Percentiles rank a stretch among this genome's conserved stretches.
phyloP scores from a whole-genome alignment of 192 early-diverging fungal species.

The Chytriomyces confervae region DNA sequence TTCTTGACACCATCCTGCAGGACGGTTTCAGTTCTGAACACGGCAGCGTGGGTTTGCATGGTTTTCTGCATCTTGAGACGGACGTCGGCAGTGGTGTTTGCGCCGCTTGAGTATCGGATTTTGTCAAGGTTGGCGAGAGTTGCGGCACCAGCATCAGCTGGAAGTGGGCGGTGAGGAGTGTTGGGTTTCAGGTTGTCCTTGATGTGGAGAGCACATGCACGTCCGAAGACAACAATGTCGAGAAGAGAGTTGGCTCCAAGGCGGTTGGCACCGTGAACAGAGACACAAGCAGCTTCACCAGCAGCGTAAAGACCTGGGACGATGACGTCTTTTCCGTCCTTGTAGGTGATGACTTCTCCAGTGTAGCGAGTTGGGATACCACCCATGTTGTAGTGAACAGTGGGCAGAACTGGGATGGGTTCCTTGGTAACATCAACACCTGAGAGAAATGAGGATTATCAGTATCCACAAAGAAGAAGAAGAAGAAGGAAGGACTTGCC shows the following conservation, averaged over 20 bases:
- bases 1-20: constrained; percentile 88
- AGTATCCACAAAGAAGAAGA: background rate
- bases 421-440: constrained; percentile 99
- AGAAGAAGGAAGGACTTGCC: constrained; percentile 46
- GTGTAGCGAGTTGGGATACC: constrained; percentile 98
- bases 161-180: constrained; percentile 82
- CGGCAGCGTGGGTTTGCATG: constrained; percentile 97
- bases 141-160: constrained; percentile 82
- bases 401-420: constrained; percentile 97
- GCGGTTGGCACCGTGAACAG: constrained; percentile 98
- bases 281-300: constrained; percentile 96
- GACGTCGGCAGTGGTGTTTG: constrained; percentile 79
- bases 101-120: constrained; percentile 82
- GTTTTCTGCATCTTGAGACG: constrained; percentile 96
- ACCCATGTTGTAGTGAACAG: constrained; percentile 99
- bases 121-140: constrained; percentile 96
- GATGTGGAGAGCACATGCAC: constrained; percentile 95
- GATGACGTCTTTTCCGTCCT: constrained; percentile 84
- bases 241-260: constrained; percentile 97
- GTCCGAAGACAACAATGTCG: constrained; percentile 98
- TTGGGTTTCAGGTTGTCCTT: constrained; percentile 85
- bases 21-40: constrained; percentile 90
- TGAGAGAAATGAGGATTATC: background rate
- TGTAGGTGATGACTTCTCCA: constrained; percentile 86
- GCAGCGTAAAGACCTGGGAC: constrained; percentile 99